Evolutionary conservation across 106 monocot species (phyloP).

Genomic region (Chionographis japonica): DNA sequence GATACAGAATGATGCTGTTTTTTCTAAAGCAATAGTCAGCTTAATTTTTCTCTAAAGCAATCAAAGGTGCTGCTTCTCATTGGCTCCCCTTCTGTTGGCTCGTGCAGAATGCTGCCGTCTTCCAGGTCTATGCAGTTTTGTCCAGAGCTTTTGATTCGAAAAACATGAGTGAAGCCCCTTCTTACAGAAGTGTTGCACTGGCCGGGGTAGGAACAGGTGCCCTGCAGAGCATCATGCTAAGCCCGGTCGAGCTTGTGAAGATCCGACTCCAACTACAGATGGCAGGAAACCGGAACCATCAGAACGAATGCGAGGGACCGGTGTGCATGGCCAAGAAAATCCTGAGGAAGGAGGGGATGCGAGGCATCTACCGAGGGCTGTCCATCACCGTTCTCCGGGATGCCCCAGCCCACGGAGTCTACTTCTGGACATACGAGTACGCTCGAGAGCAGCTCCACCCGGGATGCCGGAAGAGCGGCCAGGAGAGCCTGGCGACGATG

Average conservation of each 20-base stretch:
- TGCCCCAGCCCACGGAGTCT: constrained; percentile 82
- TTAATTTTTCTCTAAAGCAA: too few relatives aligned
- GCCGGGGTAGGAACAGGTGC: constrained; percentile 80
- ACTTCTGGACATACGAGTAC: constrained; percentile 84
- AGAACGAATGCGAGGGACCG: constrained; percentile 33
- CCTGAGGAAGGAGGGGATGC: constrained; percentile 49
- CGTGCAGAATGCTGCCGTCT: constrained; percentile 88
- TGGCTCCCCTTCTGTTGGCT: not conserved
- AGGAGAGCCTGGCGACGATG: constrained; percentile 76
- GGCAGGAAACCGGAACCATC: not conserved
- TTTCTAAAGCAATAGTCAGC: too few relatives aligned
- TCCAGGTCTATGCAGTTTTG: constrained; percentile 80
- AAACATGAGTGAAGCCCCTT: constrained; percentile 40
- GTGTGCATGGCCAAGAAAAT: constrained; percentile 54
- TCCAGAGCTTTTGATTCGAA: constrained; percentile 53
- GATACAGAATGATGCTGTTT: too few relatives aligned
- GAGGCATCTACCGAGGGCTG: constrained; percentile 76
- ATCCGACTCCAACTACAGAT: constrained; percentile 72
- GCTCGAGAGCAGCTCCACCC: constrained; percentile 63
- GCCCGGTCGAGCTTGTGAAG: constrained; percentile 88
- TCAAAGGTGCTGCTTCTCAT: too few relatives aligned
- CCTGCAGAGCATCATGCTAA: constrained; percentile 65
- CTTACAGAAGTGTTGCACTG: constrained; percentile 64
- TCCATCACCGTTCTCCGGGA: constrained; percentile 70
- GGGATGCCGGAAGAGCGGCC: constrained; percentile 54